Percentiles rank a stretch among this genome's conserved stretches.
These are phyloP conservation scores for Xylaria telfairii DNA, from an alignment of 495 filamentous ascomycete genomes.

Conservation along the genomic window DNA sequence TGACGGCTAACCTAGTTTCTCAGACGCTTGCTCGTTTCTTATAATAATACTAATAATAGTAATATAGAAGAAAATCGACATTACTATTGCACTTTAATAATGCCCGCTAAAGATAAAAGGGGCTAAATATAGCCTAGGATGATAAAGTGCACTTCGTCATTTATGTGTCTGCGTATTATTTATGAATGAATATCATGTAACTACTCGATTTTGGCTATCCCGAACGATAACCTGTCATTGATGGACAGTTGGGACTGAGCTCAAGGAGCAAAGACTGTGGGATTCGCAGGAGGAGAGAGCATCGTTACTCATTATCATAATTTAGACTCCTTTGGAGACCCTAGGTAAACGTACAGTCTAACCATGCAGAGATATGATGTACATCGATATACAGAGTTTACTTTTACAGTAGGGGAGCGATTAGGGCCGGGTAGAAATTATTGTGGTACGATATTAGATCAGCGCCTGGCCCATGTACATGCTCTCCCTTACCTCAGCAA, in stretches of 20 bases:
- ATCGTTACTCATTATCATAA: background rate
- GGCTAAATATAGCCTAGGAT: background rate
- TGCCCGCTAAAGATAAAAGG: background rate
- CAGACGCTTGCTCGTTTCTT: too few species aligned
- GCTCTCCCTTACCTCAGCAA: slow-evolving; percentile 89
- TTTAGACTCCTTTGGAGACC: background rate
- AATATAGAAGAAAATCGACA: too few species aligned
- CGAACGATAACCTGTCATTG: background rate
- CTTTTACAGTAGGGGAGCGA: slow-evolving; percentile 6
- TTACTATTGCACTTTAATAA: background rate
- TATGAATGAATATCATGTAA: background rate
- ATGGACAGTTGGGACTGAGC: background rate
- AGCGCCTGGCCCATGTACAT: slow-evolving; percentile 92
- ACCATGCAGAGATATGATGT: slow-evolving; percentile 1
- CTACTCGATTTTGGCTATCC: background rate
- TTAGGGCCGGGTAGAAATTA: background rate
- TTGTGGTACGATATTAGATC: slow-evolving; percentile 56
- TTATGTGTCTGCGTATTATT: background rate
- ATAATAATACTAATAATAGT: background rate
- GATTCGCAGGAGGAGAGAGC: background rate
- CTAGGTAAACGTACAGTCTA: background rate
- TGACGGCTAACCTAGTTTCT: background rate
- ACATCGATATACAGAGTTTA: slow-evolving; percentile 10
- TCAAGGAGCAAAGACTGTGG: background rate
- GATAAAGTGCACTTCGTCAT: background rate